Evolutionary conservation across 352 stramenopile species (phyloP), one percentile per base, ranked within the genome.

Genomic region (Pythium dissotocum): DNA sequence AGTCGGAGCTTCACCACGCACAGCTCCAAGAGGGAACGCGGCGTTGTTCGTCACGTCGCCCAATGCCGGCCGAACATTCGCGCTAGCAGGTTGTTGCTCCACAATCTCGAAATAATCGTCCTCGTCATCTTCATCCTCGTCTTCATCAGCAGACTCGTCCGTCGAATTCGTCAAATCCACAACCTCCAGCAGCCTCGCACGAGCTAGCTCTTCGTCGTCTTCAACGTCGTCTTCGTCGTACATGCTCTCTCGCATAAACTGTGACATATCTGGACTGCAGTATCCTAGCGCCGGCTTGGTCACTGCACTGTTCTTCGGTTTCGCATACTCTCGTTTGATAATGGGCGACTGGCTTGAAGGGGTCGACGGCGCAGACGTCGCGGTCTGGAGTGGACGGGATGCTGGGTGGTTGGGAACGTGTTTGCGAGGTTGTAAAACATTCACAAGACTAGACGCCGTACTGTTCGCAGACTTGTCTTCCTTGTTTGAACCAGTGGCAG

Each of bases 91-190:
- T 13, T 16, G 44, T 12, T 52, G 44, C 38, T 58, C 67, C 5
- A 56, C 12, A 35, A 56, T 63, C 51, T 66, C 58, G 26, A 64
- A 46, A 55, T 66, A 67, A 16, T 66, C 32, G 18, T 76, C 73
- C 12, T 79, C 73, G 7, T 67, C 63, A 7, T 79, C 78, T 36
- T 73, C 75, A 8, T 54, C 59, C 35, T 70, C 63, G 13, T 79
- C 76, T n/a, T 83, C 76, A 42, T 84, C 72, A 7, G 76, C 78
- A n/a, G 67, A 73, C 2, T 80, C 85, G 46, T 89, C 81, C 35
- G 76, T 87, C 36, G 88, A 59, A 56, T 79, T 83, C 2, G 83
- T 89, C 32, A 91, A 58, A 35, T 91, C 83, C 44, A 91, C 80
- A 8, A 89, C 72, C 52, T 87, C 71, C 18, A 90, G 60, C 2